Base-by-base conservation (phyloP, 2,329 filamentous ascomycete species). In the Monosporascus sp. region DNA sequence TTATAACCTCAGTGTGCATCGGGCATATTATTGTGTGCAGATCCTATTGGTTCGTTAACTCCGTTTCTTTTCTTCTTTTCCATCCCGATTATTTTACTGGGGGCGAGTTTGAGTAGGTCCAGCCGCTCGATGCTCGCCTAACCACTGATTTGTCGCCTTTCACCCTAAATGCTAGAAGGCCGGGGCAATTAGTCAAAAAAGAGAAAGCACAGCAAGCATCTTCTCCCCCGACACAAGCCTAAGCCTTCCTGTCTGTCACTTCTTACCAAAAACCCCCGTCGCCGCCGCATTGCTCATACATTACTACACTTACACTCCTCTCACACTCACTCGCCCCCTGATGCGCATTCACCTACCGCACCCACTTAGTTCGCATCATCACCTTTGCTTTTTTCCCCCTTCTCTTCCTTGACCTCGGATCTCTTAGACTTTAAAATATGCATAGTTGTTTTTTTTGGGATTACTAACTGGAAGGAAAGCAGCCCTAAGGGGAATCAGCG, bases 61-160 rank as follows among this genome's bases (percentile, higher is more conserved):
- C 53, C 49, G 53, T 61, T 61, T 64, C 58, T 59, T 66, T 63
- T 61, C 60, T 61, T 64, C 63, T 62, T 59, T 57, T 58, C 53
- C 48, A 57, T 49, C 54, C 55, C 57, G 48, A 54, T 48, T 54
- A 7, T 36, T 44, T 27, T 50, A 18, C 37, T 20, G 22, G 39
- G 20, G 39, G 39, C 18, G 39, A 43, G 18, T 4, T 43, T 43
- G 18, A 20, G 39, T 5, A 24, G 39, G 39, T 43, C 39, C 39
- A 43, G 39, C 39, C 39, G 39, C 39, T 43, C 14, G 14, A 43
- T 43, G 11, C 31, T 35, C 31, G 5, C 31, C 31, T 35, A 14
- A 14, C 31, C 31, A 35, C 31, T 35, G 9, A 18, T 18, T 18
- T 20, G 17, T 18, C 5, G 38, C 7, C 18, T 20, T 8, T 5